A percentile compares a stretch with the other conserved stretches of the same genome.
These are phyloP conservation scores for Gleditsia sinensis DNA, from an alignment of 306 rosid genomes.

Conservation along the genomic window DNA sequence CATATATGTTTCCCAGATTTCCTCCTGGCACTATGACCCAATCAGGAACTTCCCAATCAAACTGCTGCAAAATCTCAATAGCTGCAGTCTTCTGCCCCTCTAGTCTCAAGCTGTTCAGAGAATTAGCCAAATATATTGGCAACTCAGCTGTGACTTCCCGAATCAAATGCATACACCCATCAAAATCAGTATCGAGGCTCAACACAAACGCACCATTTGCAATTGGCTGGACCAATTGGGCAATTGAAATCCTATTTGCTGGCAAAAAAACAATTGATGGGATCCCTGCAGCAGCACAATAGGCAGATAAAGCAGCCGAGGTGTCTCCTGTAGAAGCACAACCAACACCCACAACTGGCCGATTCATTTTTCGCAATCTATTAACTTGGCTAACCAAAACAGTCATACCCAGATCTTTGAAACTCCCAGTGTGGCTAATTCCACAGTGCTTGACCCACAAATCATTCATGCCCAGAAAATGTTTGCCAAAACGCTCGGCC, in stretches of 20 bases:
- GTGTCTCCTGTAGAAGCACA: slow-evolving; percentile 68
- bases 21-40: slow-evolving; percentile 68
- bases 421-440: slow-evolving; percentile 63
- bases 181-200: slow-evolving; percentile 63
- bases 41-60: slow-evolving; percentile 62
- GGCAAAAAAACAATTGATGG: slow-evolving; percentile 57
- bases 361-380: slow-evolving; percentile 52
- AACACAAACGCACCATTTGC: slow-evolving; percentile 62
- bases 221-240: slow-evolving; percentile 61
- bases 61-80: slow-evolving; percentile 63
- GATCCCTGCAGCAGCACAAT: slow-evolving; percentile 56
- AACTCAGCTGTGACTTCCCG: slow-evolving; percentile 56
- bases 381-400: slow-evolving; percentile 65
- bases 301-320: slow-evolving; percentile 58
- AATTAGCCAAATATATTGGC: slow-evolving; percentile 55
- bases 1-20: slow-evolving; percentile 62
- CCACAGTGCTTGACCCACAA: slow-evolving; percentile 71
- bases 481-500: slow-evolving; percentile 67
- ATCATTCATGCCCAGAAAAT: slow-evolving; percentile 54
- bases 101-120: slow-evolving; percentile 52
- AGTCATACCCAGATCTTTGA: slow-evolving; percentile 67
- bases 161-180: slow-evolving; percentile 61
- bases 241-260: slow-evolving; percentile 50
- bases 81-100: slow-evolving; percentile 69
- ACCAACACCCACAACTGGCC: slow-evolving; percentile 56